Evolutionary conservation across 371 early-diverging fungal species (phyloP).

Genomic region (Actinomortierella wolfii): DNA sequence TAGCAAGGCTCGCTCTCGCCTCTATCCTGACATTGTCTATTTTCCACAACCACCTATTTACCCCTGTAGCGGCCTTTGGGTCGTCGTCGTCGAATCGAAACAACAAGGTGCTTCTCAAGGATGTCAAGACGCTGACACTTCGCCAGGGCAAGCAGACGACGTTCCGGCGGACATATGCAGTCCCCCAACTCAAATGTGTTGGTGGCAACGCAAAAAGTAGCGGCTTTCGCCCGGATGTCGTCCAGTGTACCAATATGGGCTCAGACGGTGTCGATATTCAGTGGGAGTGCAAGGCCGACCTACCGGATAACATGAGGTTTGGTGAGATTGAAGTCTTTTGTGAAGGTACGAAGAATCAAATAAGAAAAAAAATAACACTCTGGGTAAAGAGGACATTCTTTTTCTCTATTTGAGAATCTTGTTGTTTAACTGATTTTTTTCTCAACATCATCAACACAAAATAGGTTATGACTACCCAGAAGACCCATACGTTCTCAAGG

Average conservation of each 20-base stretch:
- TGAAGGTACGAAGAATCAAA: constrained; percentile 37
- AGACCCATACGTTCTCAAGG: constrained; percentile 58
- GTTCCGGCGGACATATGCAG: constrained; percentile 27
- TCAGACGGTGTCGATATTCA: constrained; percentile 52
- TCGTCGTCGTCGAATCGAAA: too few species aligned
- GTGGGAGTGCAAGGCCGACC: constrained; percentile 58
- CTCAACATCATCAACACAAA: too few species aligned
- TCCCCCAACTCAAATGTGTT: constrained; percentile 29
- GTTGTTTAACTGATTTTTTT: too few species aligned
- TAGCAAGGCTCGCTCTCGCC: too few species aligned
- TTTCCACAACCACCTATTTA: too few species aligned
- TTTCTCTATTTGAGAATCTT: background rate
- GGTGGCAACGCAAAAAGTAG: constrained; percentile 39
- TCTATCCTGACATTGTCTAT: too few species aligned
- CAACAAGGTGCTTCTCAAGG: constrained; percentile 25
- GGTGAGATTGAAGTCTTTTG: constrained; percentile 55
- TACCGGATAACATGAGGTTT: constrained; percentile 50
- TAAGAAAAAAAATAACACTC: too few species aligned
- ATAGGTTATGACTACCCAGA: constrained; percentile 50
- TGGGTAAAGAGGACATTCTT: background rate
- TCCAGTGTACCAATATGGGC: constrained; percentile 45
- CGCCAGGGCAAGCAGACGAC: constrained; percentile 31
- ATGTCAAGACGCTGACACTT: constrained; percentile 38
- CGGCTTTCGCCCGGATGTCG: constrained; percentile 11
- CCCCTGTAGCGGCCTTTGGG: constrained; percentile 11